Percentiles rank a stretch among this genome's conserved stretches.
These are phyloP conservation scores for Cardamine resedifolia DNA, from an alignment of 345 rosid species.

Conservation along the genomic window DNA sequence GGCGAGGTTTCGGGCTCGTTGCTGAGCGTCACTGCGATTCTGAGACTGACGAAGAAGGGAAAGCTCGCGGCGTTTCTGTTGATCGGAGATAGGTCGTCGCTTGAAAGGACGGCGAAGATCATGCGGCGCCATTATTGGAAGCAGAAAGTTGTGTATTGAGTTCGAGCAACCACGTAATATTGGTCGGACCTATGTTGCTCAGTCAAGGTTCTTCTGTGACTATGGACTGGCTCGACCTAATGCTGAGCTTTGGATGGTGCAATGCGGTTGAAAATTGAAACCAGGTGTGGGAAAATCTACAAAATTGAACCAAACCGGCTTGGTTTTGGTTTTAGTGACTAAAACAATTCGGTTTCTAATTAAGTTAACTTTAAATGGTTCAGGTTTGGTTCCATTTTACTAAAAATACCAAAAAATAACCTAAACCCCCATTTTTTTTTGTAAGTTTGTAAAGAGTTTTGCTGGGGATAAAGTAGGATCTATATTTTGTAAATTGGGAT, in stretches of 20 bases:
- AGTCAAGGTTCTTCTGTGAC: not conserved
- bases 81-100: constrained; percentile 80
- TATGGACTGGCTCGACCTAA: not conserved
- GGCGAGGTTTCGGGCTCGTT: constrained; percentile 78
- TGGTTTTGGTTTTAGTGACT: not conserved
- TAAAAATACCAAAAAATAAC: too few relatives aligned
- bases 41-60: constrained; percentile 80
- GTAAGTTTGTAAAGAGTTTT: too few relatives aligned
- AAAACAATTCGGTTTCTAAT: too few relatives aligned
- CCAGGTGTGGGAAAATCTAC: not conserved
- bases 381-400: too few relatives aligned
- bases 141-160: not conserved
- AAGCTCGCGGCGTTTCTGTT: constrained; percentile 77
- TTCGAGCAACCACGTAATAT: too few relatives aligned
- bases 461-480: too few relatives aligned
- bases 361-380: too few relatives aligned
- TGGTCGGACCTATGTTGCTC: not conserved
- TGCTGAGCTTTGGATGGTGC: not conserved
- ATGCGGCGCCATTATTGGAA: constrained; percentile 60
- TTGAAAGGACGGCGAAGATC: constrained; percentile 90
- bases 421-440: too few relatives aligned
- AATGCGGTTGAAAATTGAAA: not conserved
- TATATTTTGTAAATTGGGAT: too few relatives aligned
- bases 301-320: not conserved
- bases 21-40: constrained; percentile 79